phyloP scores from a whole-genome alignment of 2,329 filamentous ascomycete genomes.

The Trichocomaceae sp. region DNA sequence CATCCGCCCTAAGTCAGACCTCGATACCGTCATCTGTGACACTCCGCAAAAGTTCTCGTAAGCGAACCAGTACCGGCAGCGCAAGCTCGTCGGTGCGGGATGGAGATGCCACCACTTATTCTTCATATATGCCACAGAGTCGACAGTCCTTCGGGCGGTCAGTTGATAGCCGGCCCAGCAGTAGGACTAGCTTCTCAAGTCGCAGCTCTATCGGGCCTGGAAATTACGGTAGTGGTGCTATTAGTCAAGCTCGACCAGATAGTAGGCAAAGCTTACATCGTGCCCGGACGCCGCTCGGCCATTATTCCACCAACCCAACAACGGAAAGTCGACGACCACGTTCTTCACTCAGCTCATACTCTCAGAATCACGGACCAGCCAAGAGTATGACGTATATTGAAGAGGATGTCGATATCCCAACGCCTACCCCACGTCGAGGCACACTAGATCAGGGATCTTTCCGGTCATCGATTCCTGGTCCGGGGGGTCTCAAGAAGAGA shows the following conservation, averaged over 20 bases:
- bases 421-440: conserved; percentile 28
- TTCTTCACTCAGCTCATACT: conserved; percentile 60
- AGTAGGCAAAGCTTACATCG: conserved; percentile 59
- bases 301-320: conserved; percentile 45
- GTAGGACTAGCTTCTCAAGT: conserved; percentile 57
- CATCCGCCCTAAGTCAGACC: conserved; percentile 43
- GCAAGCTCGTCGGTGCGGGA: conserved; percentile 33
- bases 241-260: conserved; percentile 50
- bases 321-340: conserved; percentile 55
- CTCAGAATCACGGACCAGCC: conserved; percentile 51
- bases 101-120: conserved; percentile 23
- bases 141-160: conserved; percentile 46
- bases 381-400: conserved; percentile 53
- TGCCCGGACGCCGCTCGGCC: conserved; percentile 57
- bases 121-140: conserved; percentile 28
- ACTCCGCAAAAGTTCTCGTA: conserved; percentile 41
- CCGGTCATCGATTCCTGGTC: conserved; percentile 45
- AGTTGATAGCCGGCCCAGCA: conserved; percentile 61
- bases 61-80: conserved; percentile 39
- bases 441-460: conserved; percentile 36
- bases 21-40: conserved; percentile 52
- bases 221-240: conserved; percentile 29
- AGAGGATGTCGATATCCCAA: conserved; percentile 35
- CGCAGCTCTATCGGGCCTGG: conserved; percentile 37
- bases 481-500: conserved; percentile 44